Base-by-base conservation (phyloP, 345 rosid species). In the Brassica nigra region DNA sequence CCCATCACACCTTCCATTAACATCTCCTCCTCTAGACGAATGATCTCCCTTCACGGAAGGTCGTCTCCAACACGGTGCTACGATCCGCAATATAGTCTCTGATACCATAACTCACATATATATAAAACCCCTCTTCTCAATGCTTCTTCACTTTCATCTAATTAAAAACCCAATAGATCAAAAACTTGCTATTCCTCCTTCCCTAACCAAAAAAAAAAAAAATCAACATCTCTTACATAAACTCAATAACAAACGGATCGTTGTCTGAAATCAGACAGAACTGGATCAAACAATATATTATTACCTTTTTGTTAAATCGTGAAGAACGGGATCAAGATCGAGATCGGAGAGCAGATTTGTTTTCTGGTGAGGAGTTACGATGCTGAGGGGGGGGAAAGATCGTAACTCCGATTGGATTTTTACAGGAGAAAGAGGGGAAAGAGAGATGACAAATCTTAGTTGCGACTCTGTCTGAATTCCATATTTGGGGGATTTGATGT, bases 41-140 rank as follows among this genome's bases (percentile, higher is more conserved):
- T 81, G 83, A 27, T 92, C 97, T 72, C 93, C 98, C 65, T 85
- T 90, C 7, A 78, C 87, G 3, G 89, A 88, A 79, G 97, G 90
- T 66, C 83, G 67, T 80, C 81, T 92, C 98, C 97, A 96, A 85
- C 99, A 96, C 33, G 92, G 89, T 23, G 93, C 84, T 74, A 96
- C 89, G 80, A 93, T 79, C 71, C 87, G 84, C 91, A 90, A 84
- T 55, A 92, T 74, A 62, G 94, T 68, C 49, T 81, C 78, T 2
- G 97, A 81, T 80, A 93, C 92, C 99, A 93, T 93, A 76, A 82
- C 27, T 23, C 27, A 23, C 27, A 23, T 23, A 23, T 23, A 23
- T 23, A 23, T 23, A 23, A 23, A 23, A 39, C 76, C 78, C 83
- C 78, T 23, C 85, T 23, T 23, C 27, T 88, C 84, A 78, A 80